Evolutionary conservation across 257 asterid genomes (phyloP).

Genomic region (Solanum appendiculatum): DNA sequence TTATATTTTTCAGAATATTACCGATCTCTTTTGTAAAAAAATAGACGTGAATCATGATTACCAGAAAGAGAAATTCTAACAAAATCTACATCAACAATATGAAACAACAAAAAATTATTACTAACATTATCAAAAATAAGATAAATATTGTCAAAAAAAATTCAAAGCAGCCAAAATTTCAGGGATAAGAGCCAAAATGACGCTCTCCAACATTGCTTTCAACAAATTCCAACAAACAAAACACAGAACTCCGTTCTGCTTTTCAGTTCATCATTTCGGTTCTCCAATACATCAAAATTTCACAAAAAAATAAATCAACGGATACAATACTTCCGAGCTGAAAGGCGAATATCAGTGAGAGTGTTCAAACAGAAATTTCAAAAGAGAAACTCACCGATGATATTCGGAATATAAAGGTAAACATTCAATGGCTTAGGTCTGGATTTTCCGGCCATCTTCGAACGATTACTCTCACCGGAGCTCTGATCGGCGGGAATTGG

Average conservation of each 20-base stretch:
- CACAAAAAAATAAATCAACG: background rate
- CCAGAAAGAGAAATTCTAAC: background rate
- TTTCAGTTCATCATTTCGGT: background rate
- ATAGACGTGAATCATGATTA: background rate
- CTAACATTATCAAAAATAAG: background rate
- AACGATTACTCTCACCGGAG: background rate
- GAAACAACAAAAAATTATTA: background rate
- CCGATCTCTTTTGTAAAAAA: background rate
- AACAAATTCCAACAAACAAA: background rate
- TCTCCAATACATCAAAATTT: background rate
- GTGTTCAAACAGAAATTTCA: background rate
- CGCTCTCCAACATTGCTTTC: background rate
- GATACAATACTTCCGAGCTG: background rate
- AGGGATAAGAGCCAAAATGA: background rate
- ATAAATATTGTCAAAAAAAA: background rate
- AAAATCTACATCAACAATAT: background rate
- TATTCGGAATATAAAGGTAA: conserved; percentile 85
- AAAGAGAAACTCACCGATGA: conserved; percentile 43
- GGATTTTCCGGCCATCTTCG: conserved; percentile 42
- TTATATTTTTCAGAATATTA: background rate
- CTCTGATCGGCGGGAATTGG: background rate
- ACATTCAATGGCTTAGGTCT: conserved; percentile 52
- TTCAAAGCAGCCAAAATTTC: background rate
- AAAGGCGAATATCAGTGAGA: background rate
- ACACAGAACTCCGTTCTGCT: background rate